phyloP scores from a whole-genome alignment of 1,284 basidiomycete genomes.

The Rhodotorula mucilaginosa region DNA sequence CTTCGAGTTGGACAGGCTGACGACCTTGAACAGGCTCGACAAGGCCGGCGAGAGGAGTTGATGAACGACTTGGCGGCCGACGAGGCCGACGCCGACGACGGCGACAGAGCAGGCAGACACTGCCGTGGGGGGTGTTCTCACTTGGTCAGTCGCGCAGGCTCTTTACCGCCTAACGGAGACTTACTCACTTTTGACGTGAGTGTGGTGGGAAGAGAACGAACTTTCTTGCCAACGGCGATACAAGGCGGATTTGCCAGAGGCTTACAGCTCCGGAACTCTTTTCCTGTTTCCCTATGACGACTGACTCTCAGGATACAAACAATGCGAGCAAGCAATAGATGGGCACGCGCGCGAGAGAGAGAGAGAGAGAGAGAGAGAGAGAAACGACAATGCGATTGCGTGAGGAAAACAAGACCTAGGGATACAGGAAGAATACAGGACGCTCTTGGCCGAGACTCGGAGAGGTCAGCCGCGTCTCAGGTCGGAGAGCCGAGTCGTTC shows the following conservation, averaged over 20 bases:
- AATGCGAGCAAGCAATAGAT: too few relatives aligned
- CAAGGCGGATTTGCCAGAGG: too few relatives aligned
- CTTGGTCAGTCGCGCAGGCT: background rate
- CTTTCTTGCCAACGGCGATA: too few relatives aligned
- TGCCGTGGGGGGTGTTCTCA: background rate
- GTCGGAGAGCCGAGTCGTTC: background rate
- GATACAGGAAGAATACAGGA: background rate
- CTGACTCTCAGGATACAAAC: too few relatives aligned
- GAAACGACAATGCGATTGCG: background rate
- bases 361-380: background rate
- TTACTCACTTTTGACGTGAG: background rate
- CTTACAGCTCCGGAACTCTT: too few relatives aligned
- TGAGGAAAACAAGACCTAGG: background rate
- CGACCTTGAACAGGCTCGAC: conserved; percentile 64
- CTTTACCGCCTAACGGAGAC: background rate
- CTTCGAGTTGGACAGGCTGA: conserved; percentile 70
- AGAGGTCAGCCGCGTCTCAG: background rate
- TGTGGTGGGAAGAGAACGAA: background rate
- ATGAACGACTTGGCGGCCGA: conserved; percentile 75
- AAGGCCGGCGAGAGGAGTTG: conserved; percentile 69
- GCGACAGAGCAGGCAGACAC: conserved; percentile 22
- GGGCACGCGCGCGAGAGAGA: too few relatives aligned
- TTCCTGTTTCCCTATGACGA: too few relatives aligned
- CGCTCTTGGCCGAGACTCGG: background rate
- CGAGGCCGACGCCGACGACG: conserved; percentile 74